Evolutionary conservation across 352 stramenopile species (phyloP).

Genomic region (Phytopythium helicoides): DNA sequence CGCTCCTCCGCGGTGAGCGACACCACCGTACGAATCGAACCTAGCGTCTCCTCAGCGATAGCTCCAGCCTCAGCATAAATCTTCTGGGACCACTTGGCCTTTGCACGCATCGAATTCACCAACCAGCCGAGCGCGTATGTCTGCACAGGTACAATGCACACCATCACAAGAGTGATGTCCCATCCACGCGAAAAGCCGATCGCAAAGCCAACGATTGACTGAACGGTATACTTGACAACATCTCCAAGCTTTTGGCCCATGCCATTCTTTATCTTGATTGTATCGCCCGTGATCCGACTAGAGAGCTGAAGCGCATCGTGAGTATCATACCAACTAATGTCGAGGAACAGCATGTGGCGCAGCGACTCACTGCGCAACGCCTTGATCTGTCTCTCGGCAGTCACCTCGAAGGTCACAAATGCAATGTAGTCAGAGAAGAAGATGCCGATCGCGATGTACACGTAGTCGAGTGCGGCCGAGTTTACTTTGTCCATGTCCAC

Average conservation of each 20-base stretch:
- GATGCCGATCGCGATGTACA: slow-evolving; percentile 30
- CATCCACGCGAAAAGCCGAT: slow-evolving; percentile 39
- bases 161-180: slow-evolving; percentile 48
- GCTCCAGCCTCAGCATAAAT: slow-evolving; percentile 40
- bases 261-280: slow-evolving; percentile 46
- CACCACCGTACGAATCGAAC: slow-evolving; percentile 37
- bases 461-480: slow-evolving; percentile 24
- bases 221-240: slow-evolving; percentile 22
- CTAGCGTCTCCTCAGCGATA: slow-evolving; percentile 43
- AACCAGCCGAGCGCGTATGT: slow-evolving; percentile 37
- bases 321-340: slow-evolving; percentile 45
- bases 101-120: slow-evolving; percentile 29
- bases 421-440: slow-evolving; percentile 31
- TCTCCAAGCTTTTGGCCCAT: slow-evolving; percentile 47
- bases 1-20: slow-evolving; percentile 36
- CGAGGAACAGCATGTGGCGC: slow-evolving; percentile 40
- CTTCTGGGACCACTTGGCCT: slow-evolving; percentile 31
- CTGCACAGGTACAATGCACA: slow-evolving; percentile 33
- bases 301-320: slow-evolving; percentile 34
- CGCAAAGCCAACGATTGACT: slow-evolving; percentile 35
- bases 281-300: slow-evolving; percentile 37
- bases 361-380: slow-evolving; percentile 26
- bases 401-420: slow-evolving; percentile 28
- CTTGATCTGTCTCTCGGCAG: slow-evolving; percentile 45
- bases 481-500: slow-evolving; percentile 33